Conservation (phyloP, 1,284 basidiomycete species). For the Ganoderma lucidum region DNA sequence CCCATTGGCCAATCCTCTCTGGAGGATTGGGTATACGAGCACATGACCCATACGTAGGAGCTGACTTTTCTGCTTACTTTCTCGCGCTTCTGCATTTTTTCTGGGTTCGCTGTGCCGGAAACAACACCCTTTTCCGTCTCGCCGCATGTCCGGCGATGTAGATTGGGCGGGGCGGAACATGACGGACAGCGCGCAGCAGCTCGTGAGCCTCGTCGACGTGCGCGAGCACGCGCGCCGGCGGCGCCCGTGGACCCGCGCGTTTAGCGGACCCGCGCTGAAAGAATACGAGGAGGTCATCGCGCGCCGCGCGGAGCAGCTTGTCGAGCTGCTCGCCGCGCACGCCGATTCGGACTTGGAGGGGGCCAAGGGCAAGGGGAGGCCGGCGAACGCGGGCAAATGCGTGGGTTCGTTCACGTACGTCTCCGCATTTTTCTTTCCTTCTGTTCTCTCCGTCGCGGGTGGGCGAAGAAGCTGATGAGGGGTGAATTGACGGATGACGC, state of each 20-base stretch:
- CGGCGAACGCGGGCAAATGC: conserved; percentile 45
- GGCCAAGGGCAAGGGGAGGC: neutral
- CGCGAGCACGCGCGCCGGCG: conserved; percentile 48
- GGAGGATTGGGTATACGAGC: no score
- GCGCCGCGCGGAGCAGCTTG: conserved; percentile 44
- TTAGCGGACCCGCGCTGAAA: conserved; percentile 46
- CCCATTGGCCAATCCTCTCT: no score
- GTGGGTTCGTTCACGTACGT: conserved; percentile 46
- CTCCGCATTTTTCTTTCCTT: neutral
- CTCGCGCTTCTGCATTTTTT: neutral
- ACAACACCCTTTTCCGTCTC: neutral
- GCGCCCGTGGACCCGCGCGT: conserved; percentile 51
- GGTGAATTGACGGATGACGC: neutral
- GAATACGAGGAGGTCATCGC: conserved; percentile 48
- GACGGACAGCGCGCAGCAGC: conserved; percentile 20
- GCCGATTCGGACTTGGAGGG: neutral
- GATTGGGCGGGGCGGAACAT: conserved; percentile 27
- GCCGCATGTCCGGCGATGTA: neutral
- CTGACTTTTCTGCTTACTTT: neutral
- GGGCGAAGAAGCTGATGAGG: neutral
- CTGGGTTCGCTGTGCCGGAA: neutral
- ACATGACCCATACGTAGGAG: neutral
- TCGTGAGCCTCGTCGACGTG: conserved; percentile 45
- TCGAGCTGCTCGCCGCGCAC: conserved; percentile 38
- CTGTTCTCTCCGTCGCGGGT: neutral